Evolutionary conservation across 1,284 basidiomycete species (phyloP), one percentile per base, ranked within the genome.

Genomic region (Xanthoconium separans): DNA sequence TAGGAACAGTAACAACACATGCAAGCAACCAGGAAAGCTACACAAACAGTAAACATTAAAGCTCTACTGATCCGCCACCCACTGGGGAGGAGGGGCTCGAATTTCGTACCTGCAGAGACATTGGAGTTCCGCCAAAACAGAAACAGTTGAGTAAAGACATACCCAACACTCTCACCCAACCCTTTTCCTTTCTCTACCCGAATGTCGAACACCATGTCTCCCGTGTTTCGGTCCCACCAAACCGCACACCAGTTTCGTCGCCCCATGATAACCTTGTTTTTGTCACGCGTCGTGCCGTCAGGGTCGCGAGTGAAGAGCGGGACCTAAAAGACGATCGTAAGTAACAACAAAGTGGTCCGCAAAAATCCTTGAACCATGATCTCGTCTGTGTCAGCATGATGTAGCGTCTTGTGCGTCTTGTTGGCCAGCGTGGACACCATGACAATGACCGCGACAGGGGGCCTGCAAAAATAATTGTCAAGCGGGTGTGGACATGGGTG

Each of bases 171-270:
- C 56, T 84, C 79, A 2, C 94, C 94, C 18, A 75, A 56, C 1
- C 93, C 94, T 65, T 91, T 93, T 57, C 80, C 76, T 61, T 82
- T 90, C 71, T 99, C 96, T 6, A 98, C 85, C 2, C 91, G 83
- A 60, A 98, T 82, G 61, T 95, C 90, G 60, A 95, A 98, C n/a
- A 83, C 71, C 50, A 98, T 68, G 16, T 91, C 88, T 0, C 87
- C 87, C 2, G 80, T 80, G 2, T 62, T 49, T 5, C 70, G 64
- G 41, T 90, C 80, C 73, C 83, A 89, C 31, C 81, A 75, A 6
- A 91, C 83, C n/a, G 80, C 79, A 62, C 93, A 90, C 84, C 93
- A 99, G 71, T 99, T 99, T 41, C 96, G 81, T 47, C 85, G 79
- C 2, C 91, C 90, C 82, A 94, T 94, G 53, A 95, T 87, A 65